Percentiles rank a stretch among this genome's conserved stretches.
Conservation (phyloP, 805 yeast species). For the Saturnispora kantuleensis region DNA sequence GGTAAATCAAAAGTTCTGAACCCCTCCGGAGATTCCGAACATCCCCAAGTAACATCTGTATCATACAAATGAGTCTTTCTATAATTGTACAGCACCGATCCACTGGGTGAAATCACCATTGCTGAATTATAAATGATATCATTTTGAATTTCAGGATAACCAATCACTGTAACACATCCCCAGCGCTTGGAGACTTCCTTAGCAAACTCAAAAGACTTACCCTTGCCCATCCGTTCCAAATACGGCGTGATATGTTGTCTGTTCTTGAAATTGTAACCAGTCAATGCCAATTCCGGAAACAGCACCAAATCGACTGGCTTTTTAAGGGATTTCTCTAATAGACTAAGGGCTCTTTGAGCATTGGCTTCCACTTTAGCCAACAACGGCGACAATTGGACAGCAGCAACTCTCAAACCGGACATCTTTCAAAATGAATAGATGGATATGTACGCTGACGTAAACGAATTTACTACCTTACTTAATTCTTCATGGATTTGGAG, state of each 20-base stretch:
- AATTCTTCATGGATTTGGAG: neutral
- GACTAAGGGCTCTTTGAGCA: conserved; percentile 33
- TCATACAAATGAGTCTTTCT: conserved; percentile 69
- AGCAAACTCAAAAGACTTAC: conserved; percentile 47
- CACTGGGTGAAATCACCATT: conserved; percentile 48
- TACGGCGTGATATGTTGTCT: conserved; percentile 44
- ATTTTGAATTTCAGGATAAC: conserved; percentile 61
- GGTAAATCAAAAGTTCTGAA: conserved; percentile 43
- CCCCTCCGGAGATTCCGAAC: conserved; percentile 52
- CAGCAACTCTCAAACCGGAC: conserved; percentile 44
- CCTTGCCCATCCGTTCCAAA: conserved; percentile 34
- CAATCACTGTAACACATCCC: conserved; percentile 61
- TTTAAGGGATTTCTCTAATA: conserved; percentile 28
- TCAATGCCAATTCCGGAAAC: conserved; percentile 75
- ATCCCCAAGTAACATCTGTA: conserved; percentile 77
- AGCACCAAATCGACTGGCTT: conserved; percentile 53
- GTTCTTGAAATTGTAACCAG: conserved; percentile 66
- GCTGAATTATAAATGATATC: conserved; percentile 60
- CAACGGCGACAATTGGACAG: conserved; percentile 57
- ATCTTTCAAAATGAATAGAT: conserved; percentile 18
- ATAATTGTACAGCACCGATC: conserved; percentile 53
- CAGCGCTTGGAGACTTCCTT: conserved; percentile 36
- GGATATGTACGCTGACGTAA: neutral
- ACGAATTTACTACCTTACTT: neutral
- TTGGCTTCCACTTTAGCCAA: conserved; percentile 53